Percentiles rank a stretch among this genome's conserved stretches.
Conservation (phyloP, 2,329 filamentous ascomycete species). For the Diaporthe destruens region DNA sequence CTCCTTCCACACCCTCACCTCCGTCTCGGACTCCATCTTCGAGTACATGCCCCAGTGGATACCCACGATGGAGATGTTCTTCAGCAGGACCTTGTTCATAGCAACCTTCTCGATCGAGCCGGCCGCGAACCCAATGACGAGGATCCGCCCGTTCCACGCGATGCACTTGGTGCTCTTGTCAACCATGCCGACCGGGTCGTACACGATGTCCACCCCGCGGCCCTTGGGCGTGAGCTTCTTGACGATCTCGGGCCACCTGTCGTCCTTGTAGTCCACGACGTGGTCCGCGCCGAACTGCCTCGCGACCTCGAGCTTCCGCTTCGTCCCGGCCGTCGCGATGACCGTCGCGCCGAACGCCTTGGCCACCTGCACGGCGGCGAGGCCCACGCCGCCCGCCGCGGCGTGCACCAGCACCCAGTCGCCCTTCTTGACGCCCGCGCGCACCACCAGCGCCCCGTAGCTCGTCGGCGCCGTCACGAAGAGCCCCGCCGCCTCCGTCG, state of each 20-base stretch:
- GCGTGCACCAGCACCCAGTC: constrained; percentile 93
- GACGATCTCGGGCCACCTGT: constrained; percentile 75
- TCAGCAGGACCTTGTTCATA: constrained; percentile 91
- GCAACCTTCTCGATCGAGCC: constrained; percentile 91
- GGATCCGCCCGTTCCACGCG: constrained; percentile 89
- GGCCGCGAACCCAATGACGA: constrained; percentile 91
- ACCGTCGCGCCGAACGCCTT: constrained; percentile 93
- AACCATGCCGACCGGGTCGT: constrained; percentile 92
- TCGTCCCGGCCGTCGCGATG: constrained; percentile 88
- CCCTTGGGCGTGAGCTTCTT: constrained; percentile 81
- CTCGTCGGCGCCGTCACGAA: constrained; percentile 94
- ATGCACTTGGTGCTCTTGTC: constrained; percentile 91
- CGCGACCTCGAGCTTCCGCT: constrained; percentile 84
- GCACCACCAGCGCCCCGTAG: constrained; percentile 84
- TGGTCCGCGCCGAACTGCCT: constrained; percentile 87
- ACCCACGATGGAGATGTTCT: constrained; percentile 92
- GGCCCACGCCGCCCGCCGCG: constrained; percentile 89
- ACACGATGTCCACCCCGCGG: constrained; percentile 88
- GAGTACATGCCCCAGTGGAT: constrained; percentile 93
- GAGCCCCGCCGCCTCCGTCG: constrained; percentile 85
- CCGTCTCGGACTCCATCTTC: constrained; percentile 76
- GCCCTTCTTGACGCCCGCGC: constrained; percentile 81
- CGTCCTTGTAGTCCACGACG: constrained; percentile 79
- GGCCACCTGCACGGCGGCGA: constrained; percentile 92
- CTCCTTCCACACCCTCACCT: constrained; percentile 83